A percentile compares a stretch with the other conserved stretches of the same genome.
Evolutionary conservation across 305 asterid species (phyloP).

Genomic region (Striga hermonthica): DNA sequence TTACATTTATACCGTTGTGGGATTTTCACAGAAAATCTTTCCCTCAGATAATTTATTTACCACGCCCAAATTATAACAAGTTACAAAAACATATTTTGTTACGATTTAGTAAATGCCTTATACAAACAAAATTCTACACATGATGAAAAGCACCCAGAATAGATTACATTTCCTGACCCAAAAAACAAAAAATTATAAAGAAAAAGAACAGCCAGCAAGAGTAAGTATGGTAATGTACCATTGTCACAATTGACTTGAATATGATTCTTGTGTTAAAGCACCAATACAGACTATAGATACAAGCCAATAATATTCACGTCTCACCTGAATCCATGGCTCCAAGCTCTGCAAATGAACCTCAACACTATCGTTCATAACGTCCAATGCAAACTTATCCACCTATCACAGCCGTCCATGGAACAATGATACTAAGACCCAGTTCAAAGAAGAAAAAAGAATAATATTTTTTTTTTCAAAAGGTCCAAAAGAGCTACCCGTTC

Average conservation of each 20-base stretch:
- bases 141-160: too few species aligned
- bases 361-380: constrained; percentile 76
- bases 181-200: too few species aligned
- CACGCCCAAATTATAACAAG: constrained; percentile 26
- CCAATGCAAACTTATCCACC: constrained; percentile 95
- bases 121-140: background rate
- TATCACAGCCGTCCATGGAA: constrained; percentile 36
- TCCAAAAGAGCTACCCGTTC: constrained; percentile 68
- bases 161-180: too few species aligned
- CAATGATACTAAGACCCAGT: constrained; percentile 30
- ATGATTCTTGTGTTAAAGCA: background rate
- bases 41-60: constrained; percentile 18
- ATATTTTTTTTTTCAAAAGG: constrained; percentile 25
- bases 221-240: constrained; percentile 16
- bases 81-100: constrained; percentile 10
- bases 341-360: constrained; percentile 89
- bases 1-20: background rate
- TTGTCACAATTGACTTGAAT: constrained; percentile 2
- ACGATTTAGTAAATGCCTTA: constrained; percentile 13
- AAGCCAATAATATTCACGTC: constrained; percentile 21
- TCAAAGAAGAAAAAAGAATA: constrained; percentile 18
- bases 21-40: background rate
- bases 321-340: constrained; percentile 97
- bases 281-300: constrained; percentile 18
- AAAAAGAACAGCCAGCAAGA: constrained; percentile 13